Conservation (phyloP, 2,329 filamentous ascomycete species). For the Xylaria sp. region DNA sequence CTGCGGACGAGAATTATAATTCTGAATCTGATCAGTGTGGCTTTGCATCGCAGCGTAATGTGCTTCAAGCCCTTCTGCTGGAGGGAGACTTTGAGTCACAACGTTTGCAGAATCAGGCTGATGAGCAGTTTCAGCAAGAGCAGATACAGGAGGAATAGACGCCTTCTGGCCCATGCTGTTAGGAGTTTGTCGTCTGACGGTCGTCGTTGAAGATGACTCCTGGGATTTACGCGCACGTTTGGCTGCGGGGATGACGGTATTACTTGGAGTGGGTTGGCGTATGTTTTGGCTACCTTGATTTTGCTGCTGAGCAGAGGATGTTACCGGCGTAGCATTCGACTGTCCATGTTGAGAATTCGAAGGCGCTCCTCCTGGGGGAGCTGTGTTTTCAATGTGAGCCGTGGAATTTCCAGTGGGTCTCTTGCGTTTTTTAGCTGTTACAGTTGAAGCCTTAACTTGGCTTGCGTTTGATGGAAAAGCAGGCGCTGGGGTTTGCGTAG, state of each 20-base stretch:
- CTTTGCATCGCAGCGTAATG: conserved; percentile 46
- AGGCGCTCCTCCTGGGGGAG: conserved; percentile 21
- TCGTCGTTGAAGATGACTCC: conserved; percentile 41
- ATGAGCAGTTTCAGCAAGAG: conserved; percentile 38
- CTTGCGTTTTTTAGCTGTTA: conserved; percentile 50
- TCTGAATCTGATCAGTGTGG: conserved; percentile 44
- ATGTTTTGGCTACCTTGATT: conserved; percentile 37
- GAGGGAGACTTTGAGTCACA: conserved; percentile 39
- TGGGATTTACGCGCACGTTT: conserved; percentile 50
- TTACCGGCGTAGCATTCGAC: conserved; percentile 34
- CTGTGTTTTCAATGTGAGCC: conserved; percentile 36
- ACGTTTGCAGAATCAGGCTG: conserved; percentile 39
- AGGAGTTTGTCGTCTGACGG: conserved; percentile 43
- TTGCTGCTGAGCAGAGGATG: conserved; percentile 39
- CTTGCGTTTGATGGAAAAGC: conserved; percentile 37
- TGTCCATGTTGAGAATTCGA: conserved; percentile 39
- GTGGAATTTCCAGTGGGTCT: conserved; percentile 43
- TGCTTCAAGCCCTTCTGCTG: conserved; percentile 47
- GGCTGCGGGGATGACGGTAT: conserved; percentile 38
- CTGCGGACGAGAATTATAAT: conserved; percentile 43
- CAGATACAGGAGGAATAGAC: conserved; percentile 34
- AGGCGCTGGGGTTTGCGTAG: conserved; percentile 26
- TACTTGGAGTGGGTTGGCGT: conserved; percentile 39
- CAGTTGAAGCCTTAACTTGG: conserved; percentile 49
- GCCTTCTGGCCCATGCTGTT: conserved; percentile 42